Percentiles rank a stretch among this genome's conserved stretches.
Evolutionary conservation across 164 flowering plant species (phyloP).

Genomic region (Stephania cephalantha): DNA sequence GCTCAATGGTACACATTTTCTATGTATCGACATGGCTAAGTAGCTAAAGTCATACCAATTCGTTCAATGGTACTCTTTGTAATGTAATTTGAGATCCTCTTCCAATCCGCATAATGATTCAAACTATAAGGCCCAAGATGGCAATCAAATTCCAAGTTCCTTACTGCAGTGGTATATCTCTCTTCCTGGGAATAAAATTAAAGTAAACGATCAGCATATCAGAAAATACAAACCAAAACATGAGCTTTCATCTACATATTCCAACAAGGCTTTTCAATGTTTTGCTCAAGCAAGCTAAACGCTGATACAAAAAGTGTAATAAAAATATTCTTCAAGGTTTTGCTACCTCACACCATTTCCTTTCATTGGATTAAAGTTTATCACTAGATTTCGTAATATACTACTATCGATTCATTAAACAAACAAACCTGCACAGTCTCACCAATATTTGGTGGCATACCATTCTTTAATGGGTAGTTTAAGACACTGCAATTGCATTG

Average conservation of each 20-base stretch:
- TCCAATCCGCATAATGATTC: constrained; percentile 67
- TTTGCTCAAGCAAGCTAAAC: not conserved
- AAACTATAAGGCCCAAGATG: constrained; percentile 82
- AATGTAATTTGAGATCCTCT: constrained; percentile 55
- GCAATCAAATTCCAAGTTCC: constrained; percentile 64
- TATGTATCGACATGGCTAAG: not conserved
- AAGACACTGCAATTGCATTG: too few relatives aligned
- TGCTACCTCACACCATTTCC: too few relatives aligned
- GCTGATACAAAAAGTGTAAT: not conserved
- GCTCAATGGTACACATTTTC: not conserved
- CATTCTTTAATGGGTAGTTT: too few relatives aligned
- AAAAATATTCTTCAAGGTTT: too few relatives aligned
- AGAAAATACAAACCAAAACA: constrained; percentile 3
- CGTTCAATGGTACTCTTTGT: constrained; percentile 53
- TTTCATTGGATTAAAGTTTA: too few relatives aligned
- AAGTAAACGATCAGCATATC: not conserved
- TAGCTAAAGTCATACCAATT: constrained; percentile 41
- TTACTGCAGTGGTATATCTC: constrained; percentile 61
- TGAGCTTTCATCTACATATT: not conserved
- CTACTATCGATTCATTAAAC: too few relatives aligned
- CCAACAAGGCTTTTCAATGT: not conserved
- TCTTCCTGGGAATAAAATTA: constrained; percentile 44
- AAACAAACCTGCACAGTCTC: too few relatives aligned
- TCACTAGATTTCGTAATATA: too few relatives aligned
- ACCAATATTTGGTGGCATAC: too few relatives aligned